A percentile compares a stretch with the other conserved stretches of the same genome.
These are phyloP conservation scores for Udeniomyces megalosporus DNA, from an alignment of 768 basidiomycete genomes.

Conservation along the genomic window DNA sequence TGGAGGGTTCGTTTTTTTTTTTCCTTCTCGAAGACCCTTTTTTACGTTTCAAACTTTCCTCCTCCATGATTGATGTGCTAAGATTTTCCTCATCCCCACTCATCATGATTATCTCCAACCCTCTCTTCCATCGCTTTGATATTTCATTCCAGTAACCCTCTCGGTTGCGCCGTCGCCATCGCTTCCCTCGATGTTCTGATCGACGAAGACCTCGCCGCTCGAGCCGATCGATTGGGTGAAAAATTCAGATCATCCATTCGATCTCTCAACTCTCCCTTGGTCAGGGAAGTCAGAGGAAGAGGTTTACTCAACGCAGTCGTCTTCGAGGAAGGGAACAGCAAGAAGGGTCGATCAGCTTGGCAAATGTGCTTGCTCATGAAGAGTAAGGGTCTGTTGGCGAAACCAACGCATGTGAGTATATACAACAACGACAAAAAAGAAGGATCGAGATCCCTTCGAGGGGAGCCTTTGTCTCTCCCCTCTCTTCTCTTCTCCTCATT, in stretches of 20 bases:
- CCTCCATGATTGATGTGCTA: too few species aligned
- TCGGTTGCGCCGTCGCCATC: conserved; percentile 91
- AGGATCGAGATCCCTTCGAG: not conserved
- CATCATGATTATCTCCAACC: too few species aligned
- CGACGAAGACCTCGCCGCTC: conserved; percentile 67
- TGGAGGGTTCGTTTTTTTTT: conserved; percentile 39
- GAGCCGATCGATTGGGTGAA: conserved; percentile 62
- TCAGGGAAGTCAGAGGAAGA: conserved; percentile 63
- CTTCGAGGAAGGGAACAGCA: conserved; percentile 66
- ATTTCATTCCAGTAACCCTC: conserved; percentile 49
- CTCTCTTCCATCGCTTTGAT: too few species aligned
- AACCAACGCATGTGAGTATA: conserved; percentile 82
- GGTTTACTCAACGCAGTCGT: conserved; percentile 88
- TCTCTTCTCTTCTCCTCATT: not conserved
- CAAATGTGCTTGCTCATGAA: conserved; percentile 85
- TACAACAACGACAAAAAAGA: not conserved
- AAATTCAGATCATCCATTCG: conserved; percentile 52
- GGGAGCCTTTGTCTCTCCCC: not conserved
- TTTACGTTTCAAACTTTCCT: not conserved
- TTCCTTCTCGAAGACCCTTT: not conserved
- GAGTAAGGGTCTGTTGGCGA: conserved; percentile 68
- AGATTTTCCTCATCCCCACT: too few species aligned
- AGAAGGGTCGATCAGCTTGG: conserved; percentile 75
- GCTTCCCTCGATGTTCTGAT: conserved; percentile 80
- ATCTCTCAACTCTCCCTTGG: conserved; percentile 41